These are phyloP conservation scores for Gossypium schwendimanii DNA, from an alignment of 441 rosid species.

Conservation along the genomic window DNA sequence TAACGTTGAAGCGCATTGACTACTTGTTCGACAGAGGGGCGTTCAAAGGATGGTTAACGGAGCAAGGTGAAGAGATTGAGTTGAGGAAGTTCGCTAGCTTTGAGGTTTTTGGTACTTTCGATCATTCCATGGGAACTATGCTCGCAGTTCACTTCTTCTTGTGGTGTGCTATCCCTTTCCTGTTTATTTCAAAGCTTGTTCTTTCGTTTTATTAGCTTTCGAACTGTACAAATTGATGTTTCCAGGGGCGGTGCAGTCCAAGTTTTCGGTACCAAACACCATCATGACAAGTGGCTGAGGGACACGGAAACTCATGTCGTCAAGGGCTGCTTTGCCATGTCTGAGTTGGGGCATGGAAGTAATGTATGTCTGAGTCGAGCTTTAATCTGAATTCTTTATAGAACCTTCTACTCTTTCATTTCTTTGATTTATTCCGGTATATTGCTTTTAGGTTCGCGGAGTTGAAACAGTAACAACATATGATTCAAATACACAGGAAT, in stretches of 20 bases:
- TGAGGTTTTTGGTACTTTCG: constrained; percentile 51
- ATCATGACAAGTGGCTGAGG: constrained; percentile 83
- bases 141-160: constrained; percentile 75
- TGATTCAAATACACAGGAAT: constrained; percentile 61
- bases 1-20: constrained; percentile 55
- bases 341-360: constrained; percentile 97
- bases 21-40: constrained; percentile 54
- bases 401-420: background rate
- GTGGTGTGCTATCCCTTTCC: constrained; percentile 23
- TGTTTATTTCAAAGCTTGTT: background rate
- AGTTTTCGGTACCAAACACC: constrained; percentile 72
- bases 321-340: constrained; percentile 92
- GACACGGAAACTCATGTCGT: constrained; percentile 53
- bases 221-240: background rate
- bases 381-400: background rate
- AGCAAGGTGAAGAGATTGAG: constrained; percentile 43
- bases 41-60: constrained; percentile 67
- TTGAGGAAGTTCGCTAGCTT: constrained; percentile 48
- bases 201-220: background rate
- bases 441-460: constrained; percentile 64
- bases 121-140: constrained; percentile 65
- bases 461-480: constrained; percentile 82
- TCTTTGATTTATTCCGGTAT: background rate
- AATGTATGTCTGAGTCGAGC: constrained; percentile 23
- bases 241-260: constrained; percentile 74